Evolutionary conservation across 495 filamentous ascomycete genomes (phyloP), one percentile per base, ranked within the genome.

Genomic region (Aspergillus bertholletiae): DNA sequence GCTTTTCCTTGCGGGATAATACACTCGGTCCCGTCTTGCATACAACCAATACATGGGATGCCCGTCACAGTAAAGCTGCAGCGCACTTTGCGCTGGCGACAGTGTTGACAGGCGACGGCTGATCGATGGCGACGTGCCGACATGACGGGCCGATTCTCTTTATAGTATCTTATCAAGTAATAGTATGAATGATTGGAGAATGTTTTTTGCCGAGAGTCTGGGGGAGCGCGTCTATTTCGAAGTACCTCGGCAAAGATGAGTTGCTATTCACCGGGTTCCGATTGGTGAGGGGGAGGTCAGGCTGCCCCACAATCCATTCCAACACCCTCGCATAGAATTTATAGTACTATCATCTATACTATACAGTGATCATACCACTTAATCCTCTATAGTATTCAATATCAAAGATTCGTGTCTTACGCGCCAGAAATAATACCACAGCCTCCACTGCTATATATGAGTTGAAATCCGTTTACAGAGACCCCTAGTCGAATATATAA

Each of bases 91-190:
- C 66, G 66, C 41, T 63, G 56, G 9, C 66, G 60, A 43, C 66
- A 69, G 17, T 51, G 39, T 24, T 69, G 58, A 20, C 66, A 69
- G 3, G 66, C 66, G n/a, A 66, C 58, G 17, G 62, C 54, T 0
- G 66, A 69, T 23, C 64, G 49, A 44, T 63, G 61, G 68, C 73
- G 62, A 66, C 72, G 60, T 15, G 57, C 37, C 5, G 58, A 54
- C 58, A 57, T 61, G 13, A 40, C 17, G 30, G 30, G 13, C 30
- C 30, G 30, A 1, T 40, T 18, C 2, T 13, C 7, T 18, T 8
- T 40, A 13, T 7, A 40, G 37, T 17, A 40, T 17, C 3, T 40
- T n/a, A n/a, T n/a, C n/a, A n/a, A n/a, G n/a, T n/a, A n/a, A n/a
- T n/a, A n/a, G n/a, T n/a, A n/a, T n/a, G n/a, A n/a, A n/a, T n/a